Evolutionary conservation across 805 yeast species (phyloP).

Genomic region (Saccharomycopsis fibuligera): DNA sequence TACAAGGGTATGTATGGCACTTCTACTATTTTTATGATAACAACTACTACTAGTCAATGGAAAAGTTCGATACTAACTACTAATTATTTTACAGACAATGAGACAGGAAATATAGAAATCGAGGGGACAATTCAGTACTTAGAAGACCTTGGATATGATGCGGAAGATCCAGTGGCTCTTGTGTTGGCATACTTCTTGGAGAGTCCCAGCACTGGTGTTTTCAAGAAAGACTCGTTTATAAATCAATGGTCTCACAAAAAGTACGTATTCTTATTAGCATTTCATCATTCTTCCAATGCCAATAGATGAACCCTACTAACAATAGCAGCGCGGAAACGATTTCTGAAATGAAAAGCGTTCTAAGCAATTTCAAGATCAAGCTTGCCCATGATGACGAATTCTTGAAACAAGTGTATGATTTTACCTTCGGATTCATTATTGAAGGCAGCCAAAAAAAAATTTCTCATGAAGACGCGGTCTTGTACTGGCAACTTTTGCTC

Average conservation of each 20-base stretch:
- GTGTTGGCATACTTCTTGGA: slow-evolving; percentile 64
- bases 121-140: slow-evolving; percentile 74
- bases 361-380: slow-evolving; percentile 13
- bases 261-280: slow-evolving; percentile 21
- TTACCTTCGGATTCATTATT: slow-evolving; percentile 59
- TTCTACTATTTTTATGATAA: neutral
- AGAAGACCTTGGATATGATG: slow-evolving; percentile 57
- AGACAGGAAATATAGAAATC: slow-evolving; percentile 47
- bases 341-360: neutral
- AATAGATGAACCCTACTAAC: neutral
- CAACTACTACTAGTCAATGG: neutral
- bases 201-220: slow-evolving; percentile 61
- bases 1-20: neutral
- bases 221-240: slow-evolving; percentile 44
- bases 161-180: slow-evolving; percentile 69
- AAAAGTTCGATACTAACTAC: neutral
- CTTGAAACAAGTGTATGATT: slow-evolving; percentile 58
- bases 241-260: slow-evolving; percentile 46
- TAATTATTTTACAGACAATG: neutral
- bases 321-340: neutral
- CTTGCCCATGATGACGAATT: slow-evolving; percentile 34
- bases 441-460: slow-evolving; percentile 56
- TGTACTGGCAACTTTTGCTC: slow-evolving; percentile 73
- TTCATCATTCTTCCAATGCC: neutral
- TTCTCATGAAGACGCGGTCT: slow-evolving; percentile 53